phyloP scores from a whole-genome alignment of 2,329 filamentous ascomycete species.

The Claviceps pusilla region DNA sequence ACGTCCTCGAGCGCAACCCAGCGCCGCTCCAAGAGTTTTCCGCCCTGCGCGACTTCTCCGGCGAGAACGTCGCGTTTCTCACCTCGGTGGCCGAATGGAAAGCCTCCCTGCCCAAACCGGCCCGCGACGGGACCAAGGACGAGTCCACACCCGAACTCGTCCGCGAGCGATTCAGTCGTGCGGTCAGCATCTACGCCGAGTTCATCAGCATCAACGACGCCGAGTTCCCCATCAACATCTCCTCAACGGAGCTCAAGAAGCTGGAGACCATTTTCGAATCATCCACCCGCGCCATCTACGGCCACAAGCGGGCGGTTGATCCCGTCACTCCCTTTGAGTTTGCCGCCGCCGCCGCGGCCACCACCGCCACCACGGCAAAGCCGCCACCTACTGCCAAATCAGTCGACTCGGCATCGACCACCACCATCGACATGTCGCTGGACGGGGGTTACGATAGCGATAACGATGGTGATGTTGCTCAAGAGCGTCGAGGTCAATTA shows the following conservation, averaged over 20 bases:
- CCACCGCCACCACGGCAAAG: background rate
- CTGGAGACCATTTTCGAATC: conserved; percentile 42
- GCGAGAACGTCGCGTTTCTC: conserved; percentile 56
- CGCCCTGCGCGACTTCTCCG: conserved; percentile 50
- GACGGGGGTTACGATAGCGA: background rate
- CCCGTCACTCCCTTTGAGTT: conserved; percentile 24
- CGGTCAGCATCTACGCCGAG: conserved; percentile 44
- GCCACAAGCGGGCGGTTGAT: conserved; percentile 21
- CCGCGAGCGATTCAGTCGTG: conserved; percentile 38
- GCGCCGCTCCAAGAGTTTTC: conserved; percentile 48
- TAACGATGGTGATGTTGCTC: background rate
- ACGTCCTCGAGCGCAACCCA: conserved; percentile 43
- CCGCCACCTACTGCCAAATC: background rate
- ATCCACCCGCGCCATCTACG: conserved; percentile 28
- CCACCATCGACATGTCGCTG: background rate
- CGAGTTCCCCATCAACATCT: conserved; percentile 51
- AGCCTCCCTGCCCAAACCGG: conserved; percentile 15
- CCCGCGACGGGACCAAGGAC: conserved; percentile 9
- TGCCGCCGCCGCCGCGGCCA: background rate
- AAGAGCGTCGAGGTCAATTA: conserved; percentile 1
- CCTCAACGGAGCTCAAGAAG: conserved; percentile 33
- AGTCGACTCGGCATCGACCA: background rate
- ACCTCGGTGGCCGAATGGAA: conserved; percentile 44
- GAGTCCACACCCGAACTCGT: conserved; percentile 16
- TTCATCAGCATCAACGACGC: conserved; percentile 45